A percentile compares a stretch with the other conserved stretches of the same genome.
phyloP scores from a whole-genome alignment of 768 basidiomycete genomes.

The Jaapia argillacea region DNA sequence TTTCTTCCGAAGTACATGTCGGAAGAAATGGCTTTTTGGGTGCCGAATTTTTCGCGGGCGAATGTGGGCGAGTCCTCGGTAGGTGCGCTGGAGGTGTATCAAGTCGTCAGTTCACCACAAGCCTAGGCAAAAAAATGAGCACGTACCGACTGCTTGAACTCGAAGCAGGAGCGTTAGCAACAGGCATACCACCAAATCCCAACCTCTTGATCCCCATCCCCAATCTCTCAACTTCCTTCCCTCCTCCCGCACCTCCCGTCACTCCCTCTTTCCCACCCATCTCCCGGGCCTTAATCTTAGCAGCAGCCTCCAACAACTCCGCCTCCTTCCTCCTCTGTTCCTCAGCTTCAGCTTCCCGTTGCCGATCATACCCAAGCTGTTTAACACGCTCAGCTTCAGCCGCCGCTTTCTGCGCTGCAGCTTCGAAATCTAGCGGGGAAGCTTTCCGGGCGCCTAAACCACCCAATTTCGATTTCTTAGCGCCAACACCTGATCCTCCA shows the following conservation, averaged over 20 bases:
- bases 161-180: constrained; percentile 42
- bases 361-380: constrained; percentile 85
- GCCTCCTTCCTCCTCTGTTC: constrained; percentile 60
- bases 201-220: constrained; percentile 70
- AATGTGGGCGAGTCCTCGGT: constrained; percentile 58
- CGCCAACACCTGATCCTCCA: constrained; percentile 20
- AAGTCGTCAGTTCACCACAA: too few species aligned
- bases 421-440: constrained; percentile 84
- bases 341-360: constrained; percentile 68
- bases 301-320: constrained; percentile 26
- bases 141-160: constrained; percentile 25
- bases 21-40: constrained; percentile 93
- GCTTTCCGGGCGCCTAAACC: constrained; percentile 84
- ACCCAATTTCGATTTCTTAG: constrained; percentile 65
- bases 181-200: constrained; percentile 79
- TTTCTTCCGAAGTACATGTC: constrained; percentile 96
- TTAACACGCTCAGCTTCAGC: constrained; percentile 92
- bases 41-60: constrained; percentile 86
- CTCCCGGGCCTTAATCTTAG: constrained; percentile 23
- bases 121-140: background rate
- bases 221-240: constrained; percentile 42
- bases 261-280: constrained; percentile 20
- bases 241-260: constrained; percentile 17
- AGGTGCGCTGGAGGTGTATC: constrained; percentile 13
- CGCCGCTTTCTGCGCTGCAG: constrained; percentile 80